Conservation (phyloP, 2,329 filamentous ascomycete genomes). For the Neocatenulostroma microsporum region DNA sequence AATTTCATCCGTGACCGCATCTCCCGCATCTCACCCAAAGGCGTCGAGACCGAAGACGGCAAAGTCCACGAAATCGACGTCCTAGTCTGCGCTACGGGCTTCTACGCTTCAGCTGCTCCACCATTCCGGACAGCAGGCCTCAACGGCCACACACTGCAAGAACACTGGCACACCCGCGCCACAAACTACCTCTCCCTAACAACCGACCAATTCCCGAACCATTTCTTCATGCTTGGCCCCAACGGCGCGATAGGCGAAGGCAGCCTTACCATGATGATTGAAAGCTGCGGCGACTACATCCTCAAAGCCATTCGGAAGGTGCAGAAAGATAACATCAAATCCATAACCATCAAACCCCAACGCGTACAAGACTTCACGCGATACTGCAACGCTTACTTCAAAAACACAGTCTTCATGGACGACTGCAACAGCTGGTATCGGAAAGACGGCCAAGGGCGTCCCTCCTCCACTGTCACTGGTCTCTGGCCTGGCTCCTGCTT, state of each 20-base stretch:
- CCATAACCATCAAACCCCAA: slow-evolving; percentile 38
- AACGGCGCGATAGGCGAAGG: slow-evolving; percentile 36
- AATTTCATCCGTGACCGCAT: slow-evolving; percentile 35
- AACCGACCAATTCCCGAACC: slow-evolving; percentile 29
- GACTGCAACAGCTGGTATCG: slow-evolving; percentile 68
- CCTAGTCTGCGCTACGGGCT: slow-evolving; percentile 40
- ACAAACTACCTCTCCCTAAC: slow-evolving; percentile 20
- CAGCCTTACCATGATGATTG: slow-evolving; percentile 36
- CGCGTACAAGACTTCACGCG: slow-evolving; percentile 46
- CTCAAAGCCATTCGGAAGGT: slow-evolving; percentile 35
- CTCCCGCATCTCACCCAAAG: slow-evolving; percentile 29
- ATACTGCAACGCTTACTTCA: slow-evolving; percentile 42
- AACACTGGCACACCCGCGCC: slow-evolving; percentile 31
- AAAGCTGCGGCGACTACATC: slow-evolving; percentile 31
- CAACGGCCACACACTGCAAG: slow-evolving; percentile 21
- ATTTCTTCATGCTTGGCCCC: slow-evolving; percentile 37
- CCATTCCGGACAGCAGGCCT: slow-evolving; percentile 32
- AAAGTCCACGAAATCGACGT: slow-evolving; percentile 33
- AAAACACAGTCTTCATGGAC: slow-evolving; percentile 47
- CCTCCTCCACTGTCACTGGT: slow-evolving; percentile 57
- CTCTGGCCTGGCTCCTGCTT: slow-evolving; percentile 62
- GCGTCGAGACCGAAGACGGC: slow-evolving; percentile 36
- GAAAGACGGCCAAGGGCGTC: slow-evolving; percentile 41
- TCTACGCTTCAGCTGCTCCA: slow-evolving; percentile 32
- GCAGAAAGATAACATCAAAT: slow-evolving; percentile 36